A percentile compares a stretch with the other conserved stretches of the same genome.
phyloP scores from a whole-genome alignment of 2,329 filamentous ascomycete species.

The Helotiales sp. region DNA sequence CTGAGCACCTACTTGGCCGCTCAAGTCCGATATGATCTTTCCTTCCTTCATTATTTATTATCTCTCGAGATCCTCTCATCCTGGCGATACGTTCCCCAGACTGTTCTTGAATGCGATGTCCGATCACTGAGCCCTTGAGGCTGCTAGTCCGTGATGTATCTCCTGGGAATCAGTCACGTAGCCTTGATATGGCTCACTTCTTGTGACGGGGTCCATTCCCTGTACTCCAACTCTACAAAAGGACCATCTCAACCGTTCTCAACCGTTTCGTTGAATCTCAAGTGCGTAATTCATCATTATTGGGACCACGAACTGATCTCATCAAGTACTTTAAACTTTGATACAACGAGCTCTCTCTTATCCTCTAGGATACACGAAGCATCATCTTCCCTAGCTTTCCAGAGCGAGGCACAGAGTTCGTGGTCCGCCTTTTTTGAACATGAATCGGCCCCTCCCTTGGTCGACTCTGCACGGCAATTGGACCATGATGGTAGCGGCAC shows the following conservation, averaged over 20 bases:
- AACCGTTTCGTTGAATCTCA: background rate
- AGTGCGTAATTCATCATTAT: background rate
- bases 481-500: no score
- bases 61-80: background rate
- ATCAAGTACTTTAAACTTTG: background rate
- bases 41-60: background rate
- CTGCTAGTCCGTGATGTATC: background rate
- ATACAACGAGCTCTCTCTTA: background rate
- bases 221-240: background rate
- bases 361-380: background rate
- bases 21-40: background rate
- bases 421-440: no score
- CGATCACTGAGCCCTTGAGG: background rate
- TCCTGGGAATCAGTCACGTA: background rate
- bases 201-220: background rate
- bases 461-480: no score
- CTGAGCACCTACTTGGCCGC: background rate
- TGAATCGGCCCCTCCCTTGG: no score
- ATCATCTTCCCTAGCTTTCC: background rate
- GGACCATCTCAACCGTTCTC: background rate
- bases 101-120: background rate
- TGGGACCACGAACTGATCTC: background rate
- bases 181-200: background rate
- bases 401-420: no score
- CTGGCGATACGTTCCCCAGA: no score